Evolutionary conservation across 176 grass and related monocot species (phyloP).

Genomic region (Eragrostis curvula): DNA sequence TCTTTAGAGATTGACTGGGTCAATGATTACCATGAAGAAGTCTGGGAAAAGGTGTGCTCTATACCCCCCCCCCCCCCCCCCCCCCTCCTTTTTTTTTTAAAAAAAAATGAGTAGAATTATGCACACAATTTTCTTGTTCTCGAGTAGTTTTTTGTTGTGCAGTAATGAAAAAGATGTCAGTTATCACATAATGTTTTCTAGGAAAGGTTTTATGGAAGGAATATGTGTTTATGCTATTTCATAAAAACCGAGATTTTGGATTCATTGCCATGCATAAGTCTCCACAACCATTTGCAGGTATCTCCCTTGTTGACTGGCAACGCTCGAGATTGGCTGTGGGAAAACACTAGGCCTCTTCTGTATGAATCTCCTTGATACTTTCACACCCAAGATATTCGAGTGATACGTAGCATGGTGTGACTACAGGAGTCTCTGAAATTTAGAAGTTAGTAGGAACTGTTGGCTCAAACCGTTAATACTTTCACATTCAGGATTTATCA

Average conservation of each 20-base stretch:
- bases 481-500: too few species aligned
- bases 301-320: slow-evolving; percentile 66
- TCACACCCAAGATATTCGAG: neutral
- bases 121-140: neutral
- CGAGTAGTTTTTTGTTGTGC: neutral
- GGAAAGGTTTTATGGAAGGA: neutral
- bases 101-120: too few species aligned
- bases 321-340: slow-evolving; percentile 79
- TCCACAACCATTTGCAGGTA: slow-evolving; percentile 57
- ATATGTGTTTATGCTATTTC: neutral
- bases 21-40: slow-evolving; percentile 75
- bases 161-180: neutral
- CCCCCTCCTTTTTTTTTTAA: too few species aligned
- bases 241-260: neutral
- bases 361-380: neutral
- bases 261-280: neutral
- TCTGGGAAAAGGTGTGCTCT: slow-evolving; percentile 84
- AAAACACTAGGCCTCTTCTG: slow-evolving; percentile 72
- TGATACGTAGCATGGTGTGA: neutral
- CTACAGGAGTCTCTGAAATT: neutral
- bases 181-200: neutral
- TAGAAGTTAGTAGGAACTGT: too few species aligned
- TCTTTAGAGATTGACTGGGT: slow-evolving; percentile 77
- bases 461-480: too few species aligned
- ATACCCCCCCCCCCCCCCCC: too few species aligned